Evolutionary conservation across 2,329 filamentous ascomycete genomes (phyloP).

Genomic region (Curvularia hawaiiensis): DNA sequence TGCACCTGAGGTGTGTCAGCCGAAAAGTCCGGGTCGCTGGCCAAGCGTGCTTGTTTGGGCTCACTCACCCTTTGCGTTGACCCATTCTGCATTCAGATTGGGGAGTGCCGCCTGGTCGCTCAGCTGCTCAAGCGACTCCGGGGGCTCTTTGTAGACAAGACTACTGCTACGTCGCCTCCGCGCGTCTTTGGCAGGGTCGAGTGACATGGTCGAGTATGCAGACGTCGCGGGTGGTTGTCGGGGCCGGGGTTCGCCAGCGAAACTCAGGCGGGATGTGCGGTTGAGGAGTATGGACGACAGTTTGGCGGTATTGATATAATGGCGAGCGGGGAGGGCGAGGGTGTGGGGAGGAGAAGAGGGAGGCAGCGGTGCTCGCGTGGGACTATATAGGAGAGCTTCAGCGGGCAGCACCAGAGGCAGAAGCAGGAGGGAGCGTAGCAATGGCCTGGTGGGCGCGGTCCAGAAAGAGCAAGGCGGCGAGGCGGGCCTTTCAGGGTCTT

Average conservation of each 20-base stretch:
- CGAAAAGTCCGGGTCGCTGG: not conserved
- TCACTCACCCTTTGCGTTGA: constrained; percentile 88
- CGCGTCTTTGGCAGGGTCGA: constrained; percentile 59
- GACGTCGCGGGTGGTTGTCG: constrained; percentile 36
- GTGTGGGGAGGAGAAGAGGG: constrained; percentile 6
- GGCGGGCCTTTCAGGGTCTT: constrained; percentile 30
- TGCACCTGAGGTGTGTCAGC: constrained; percentile 67
- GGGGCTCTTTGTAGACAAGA: constrained; percentile 96
- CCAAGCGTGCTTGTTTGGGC: not conserved
- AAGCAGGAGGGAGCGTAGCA: not conserved
- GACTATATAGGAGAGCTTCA: not conserved
- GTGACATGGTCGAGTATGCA: constrained; percentile 39
- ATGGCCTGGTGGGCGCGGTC: constrained; percentile 5
- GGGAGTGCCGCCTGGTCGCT: constrained; percentile 94
- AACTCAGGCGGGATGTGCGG: constrained; percentile 78
- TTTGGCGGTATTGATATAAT: constrained; percentile 77
- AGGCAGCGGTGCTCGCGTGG: constrained; percentile 5
- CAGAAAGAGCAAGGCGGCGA: constrained; percentile 9
- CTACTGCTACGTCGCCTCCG: constrained; percentile 95
- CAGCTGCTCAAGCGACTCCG: constrained; percentile 95
- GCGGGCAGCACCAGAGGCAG: not conserved
- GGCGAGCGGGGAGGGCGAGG: constrained; percentile 8
- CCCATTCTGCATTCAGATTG: constrained; percentile 98
- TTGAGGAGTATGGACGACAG: constrained; percentile 91
- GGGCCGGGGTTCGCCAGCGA: constrained; percentile 76